These are phyloP conservation scores for Citrullus mucosospermus DNA, from an alignment of 306 rosid species.

Conservation along the genomic window DNA sequence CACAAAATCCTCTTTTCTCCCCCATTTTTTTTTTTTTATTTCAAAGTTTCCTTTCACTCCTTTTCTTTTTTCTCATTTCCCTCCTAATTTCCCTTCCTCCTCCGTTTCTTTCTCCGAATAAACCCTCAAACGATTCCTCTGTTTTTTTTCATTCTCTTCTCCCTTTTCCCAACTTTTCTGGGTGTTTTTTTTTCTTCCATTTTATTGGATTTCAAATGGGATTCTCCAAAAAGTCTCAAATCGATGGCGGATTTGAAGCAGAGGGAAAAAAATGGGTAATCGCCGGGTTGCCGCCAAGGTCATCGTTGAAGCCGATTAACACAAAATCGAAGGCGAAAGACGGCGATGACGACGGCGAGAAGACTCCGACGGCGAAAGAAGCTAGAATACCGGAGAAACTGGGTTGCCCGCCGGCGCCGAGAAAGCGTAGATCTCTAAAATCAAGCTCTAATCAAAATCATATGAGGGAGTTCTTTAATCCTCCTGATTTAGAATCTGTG, in stretches of 20 bases:
- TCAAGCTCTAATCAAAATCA: conserved; percentile 31
- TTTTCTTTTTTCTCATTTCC: conserved; percentile 5
- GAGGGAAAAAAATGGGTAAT: conserved; percentile 70
- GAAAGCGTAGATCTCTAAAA: conserved; percentile 48
- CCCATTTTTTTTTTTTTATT: not conserved
- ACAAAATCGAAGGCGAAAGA: conserved; percentile 33
- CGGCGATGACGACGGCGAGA: conserved; percentile 25
- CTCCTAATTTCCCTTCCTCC: conserved; percentile 11
- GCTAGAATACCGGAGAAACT: conserved; percentile 60
- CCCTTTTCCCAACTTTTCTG: not conserved
- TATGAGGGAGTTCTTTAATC: conserved; percentile 55
- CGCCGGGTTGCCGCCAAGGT: conserved; percentile 50
- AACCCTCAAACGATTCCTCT: conserved; percentile 1
- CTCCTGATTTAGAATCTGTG: conserved; percentile 86
- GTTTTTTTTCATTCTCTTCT: not conserved
- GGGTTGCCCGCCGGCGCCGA: conserved; percentile 80
- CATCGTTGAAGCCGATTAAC: conserved; percentile 54
- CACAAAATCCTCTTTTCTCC: conserved; percentile 6
- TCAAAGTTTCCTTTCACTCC: conserved; percentile 19
- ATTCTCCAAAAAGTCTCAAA: conserved; percentile 60
- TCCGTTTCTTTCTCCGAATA: not conserved
- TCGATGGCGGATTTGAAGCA: conserved; percentile 43
- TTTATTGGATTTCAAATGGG: conserved; percentile 35
- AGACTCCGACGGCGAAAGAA: conserved; percentile 71
- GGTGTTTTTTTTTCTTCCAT: not conserved